Percentiles rank a stretch among this genome's conserved stretches.
Evolutionary conservation across 176 grass and related monocot genomes (phyloP).

Genomic region (Triticum timopheevii): DNA sequence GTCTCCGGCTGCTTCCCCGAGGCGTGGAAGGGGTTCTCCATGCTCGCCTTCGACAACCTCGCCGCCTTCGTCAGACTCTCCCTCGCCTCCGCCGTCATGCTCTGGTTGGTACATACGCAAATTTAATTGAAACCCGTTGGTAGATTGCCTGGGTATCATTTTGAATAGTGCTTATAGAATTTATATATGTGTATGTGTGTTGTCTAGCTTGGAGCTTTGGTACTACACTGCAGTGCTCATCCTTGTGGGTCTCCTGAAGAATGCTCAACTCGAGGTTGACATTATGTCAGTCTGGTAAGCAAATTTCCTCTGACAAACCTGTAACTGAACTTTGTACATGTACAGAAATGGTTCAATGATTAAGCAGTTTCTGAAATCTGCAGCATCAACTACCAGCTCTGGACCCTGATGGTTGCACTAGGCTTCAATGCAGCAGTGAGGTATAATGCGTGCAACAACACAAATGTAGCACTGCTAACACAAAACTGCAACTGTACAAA

Average conservation of each 20-base stretch:
- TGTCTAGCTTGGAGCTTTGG: conserved; percentile 82
- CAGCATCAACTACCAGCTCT: conserved; percentile 95
- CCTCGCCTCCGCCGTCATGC: conserved; percentile 65
- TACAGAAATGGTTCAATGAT: neutral
- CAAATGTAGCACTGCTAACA: neutral
- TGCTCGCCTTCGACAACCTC: conserved; percentile 45
- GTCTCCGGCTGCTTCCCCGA: conserved; percentile 50
- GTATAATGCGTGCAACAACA: conserved; percentile 25
- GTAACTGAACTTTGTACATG: neutral
- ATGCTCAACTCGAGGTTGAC: conserved; percentile 63
- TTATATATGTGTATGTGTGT: neutral
- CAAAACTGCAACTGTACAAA: no score
- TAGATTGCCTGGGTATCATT: neutral
- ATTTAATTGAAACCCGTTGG: no score
- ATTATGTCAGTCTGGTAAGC: conserved; percentile 86
- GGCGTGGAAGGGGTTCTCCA: conserved; percentile 51
- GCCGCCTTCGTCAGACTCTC: conserved; percentile 57
- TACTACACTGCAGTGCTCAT: conserved; percentile 85
- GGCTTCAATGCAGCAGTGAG: conserved; percentile 91
- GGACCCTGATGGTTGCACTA: conserved; percentile 86
- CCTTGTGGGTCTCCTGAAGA: conserved; percentile 70
- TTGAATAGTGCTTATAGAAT: neutral
- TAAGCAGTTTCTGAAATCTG: neutral
- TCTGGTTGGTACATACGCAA: conserved; percentile 30
- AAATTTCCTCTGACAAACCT: neutral